Base-by-base conservation (phyloP, 139 green algal species). In the Pseudopediastrum boryanum region DNA sequence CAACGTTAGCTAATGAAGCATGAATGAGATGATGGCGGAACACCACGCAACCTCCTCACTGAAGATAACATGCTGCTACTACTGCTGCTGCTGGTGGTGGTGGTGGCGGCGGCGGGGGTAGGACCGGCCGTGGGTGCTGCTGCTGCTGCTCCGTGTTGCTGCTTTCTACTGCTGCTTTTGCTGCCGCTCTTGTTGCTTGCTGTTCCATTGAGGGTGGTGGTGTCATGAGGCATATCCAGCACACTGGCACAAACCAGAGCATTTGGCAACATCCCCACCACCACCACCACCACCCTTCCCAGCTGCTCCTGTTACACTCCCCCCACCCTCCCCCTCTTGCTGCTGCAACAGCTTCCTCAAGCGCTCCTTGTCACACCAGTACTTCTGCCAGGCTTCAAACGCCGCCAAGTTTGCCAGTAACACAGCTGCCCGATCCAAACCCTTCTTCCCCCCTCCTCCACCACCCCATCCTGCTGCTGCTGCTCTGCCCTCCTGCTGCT, bases 381-480 rank as follows among this genome's bases (percentile, higher is more conserved):
- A 52, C 9, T 65, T 19, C 64, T 88, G 73, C 79, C 79, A 83
- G 29, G 80, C 77, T 5, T 75, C 56, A 68, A 46, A 85, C 13
- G 79, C 79, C 0, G 65, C 50, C 39, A 88, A 58, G 35, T 85
- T 86, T 21, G 79, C 74, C 36, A 86, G 43, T 46, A 84, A 70
- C 58, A 69, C 58, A 5, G 66, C 27, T 1, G 35, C 27, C 23
- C 51, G 29, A 43, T 67, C 50, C 0, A 76, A 48, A 23, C 23
- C 13, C 58, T 12, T 29, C 58, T 38, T 12, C 21, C 31, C 31
- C 33, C 46, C 63, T n/a, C n/a, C 48, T 58, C 19, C 48, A n/a
- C 19, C 48, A n/a, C 21, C 48, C 16, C 48, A 58, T 16, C 21
- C 19, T 16, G 21, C 16, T 58, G 48, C 48, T 58, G 48, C 19